Base-by-base conservation (phyloP, 768 basidiomycete genomes). In the Tulasnella sp. region DNA sequence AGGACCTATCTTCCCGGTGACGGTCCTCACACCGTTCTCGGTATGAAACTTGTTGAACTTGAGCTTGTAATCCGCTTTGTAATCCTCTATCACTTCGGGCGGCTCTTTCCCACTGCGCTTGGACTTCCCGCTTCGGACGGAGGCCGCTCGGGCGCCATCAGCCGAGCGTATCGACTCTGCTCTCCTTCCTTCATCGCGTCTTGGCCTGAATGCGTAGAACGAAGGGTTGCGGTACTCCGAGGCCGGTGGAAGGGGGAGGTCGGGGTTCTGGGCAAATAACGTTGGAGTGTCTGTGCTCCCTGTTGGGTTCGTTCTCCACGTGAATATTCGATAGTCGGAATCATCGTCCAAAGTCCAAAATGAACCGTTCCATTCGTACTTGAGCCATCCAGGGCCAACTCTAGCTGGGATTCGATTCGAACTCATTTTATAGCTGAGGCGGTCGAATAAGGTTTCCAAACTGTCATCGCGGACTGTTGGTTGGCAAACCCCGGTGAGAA, bases 311-410 rank as follows among this genome's bases (percentile, higher is more conserved):
- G 77, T 79, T 15, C 96, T 86, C 90, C 93, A 92, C 45, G 86
- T 85, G 79, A 96, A 93, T 77, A 98, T 97, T 25, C 89, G 88
- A 81, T 96, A 94, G 84, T 98, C 95, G 14, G 92, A 90, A 52
- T 93, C 95, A 80, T 98, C 96, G 81, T 97, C 94, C 14, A 98
- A 84, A 80, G 92, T 91, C 93, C 93, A 97, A 70, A 93, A 82
- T 0, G 89, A 85, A 17, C 89, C 88, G 79, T 90, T 89, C 85
- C 89, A 96, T 78, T 92, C 88, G 81, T 98, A 98, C 80, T 95
- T 94, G 69, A 97, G 84, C 89, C 93, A 94, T 42, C 92, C 91
- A 19, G 91, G 85, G 38, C 89, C 90, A 25, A 95, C 88, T 25
- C 88, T 87, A 77, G 88, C 84, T 22, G 88, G 88, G 11, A 37